These are phyloP conservation scores for Amoeboaphelidium protococcarum DNA, from an alignment of 371 early-diverging fungal genomes.

Conservation along the genomic window DNA sequence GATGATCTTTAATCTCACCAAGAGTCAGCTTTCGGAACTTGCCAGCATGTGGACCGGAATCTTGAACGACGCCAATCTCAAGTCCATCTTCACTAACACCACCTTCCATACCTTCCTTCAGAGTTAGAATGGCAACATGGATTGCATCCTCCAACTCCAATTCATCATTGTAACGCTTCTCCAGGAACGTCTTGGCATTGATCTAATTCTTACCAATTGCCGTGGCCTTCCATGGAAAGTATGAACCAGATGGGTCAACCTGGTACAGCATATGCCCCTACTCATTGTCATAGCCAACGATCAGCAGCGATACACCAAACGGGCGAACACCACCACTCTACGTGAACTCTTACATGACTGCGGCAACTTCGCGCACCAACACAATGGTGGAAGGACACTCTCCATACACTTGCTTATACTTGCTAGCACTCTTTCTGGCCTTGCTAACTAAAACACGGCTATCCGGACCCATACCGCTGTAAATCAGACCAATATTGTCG, in stretches of 20 bases:
- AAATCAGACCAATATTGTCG: slow-evolving; percentile 81
- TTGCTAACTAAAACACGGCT: slow-evolving; percentile 66
- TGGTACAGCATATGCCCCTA: slow-evolving; percentile 79
- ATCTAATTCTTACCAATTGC: slow-evolving; percentile 97
- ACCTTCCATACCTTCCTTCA: slow-evolving; percentile 94
- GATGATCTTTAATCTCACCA: slow-evolving; percentile 73
- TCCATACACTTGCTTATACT: slow-evolving; percentile 69
- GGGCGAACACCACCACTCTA: slow-evolving; percentile 97
- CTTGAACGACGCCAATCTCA: slow-evolving; percentile 81
- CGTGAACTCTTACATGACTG: slow-evolving; percentile 94
- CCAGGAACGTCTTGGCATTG: slow-evolving; percentile 90
- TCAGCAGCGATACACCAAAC: slow-evolving; percentile 90
- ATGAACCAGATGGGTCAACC: slow-evolving; percentile 95
- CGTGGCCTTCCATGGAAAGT: slow-evolving; percentile 92
- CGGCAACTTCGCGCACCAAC: slow-evolving; percentile 80
- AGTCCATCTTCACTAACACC: slow-evolving; percentile 71
- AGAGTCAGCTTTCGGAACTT: slow-evolving; percentile 41
- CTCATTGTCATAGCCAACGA: slow-evolving; percentile 76
- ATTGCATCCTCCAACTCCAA: slow-evolving; percentile 94
- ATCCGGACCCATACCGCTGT: slow-evolving; percentile 88
- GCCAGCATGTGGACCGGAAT: slow-evolving; percentile 8
- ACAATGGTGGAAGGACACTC: slow-evolving; percentile 82
- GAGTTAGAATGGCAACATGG: slow-evolving; percentile 85
- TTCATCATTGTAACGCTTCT: slow-evolving; percentile 76
- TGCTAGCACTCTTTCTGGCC: slow-evolving; percentile 85